Evolutionary conservation across 345 rosid genomes (phyloP), one percentile per base, ranked within the genome.

Genomic region (Bretschneidera sinensis): DNA sequence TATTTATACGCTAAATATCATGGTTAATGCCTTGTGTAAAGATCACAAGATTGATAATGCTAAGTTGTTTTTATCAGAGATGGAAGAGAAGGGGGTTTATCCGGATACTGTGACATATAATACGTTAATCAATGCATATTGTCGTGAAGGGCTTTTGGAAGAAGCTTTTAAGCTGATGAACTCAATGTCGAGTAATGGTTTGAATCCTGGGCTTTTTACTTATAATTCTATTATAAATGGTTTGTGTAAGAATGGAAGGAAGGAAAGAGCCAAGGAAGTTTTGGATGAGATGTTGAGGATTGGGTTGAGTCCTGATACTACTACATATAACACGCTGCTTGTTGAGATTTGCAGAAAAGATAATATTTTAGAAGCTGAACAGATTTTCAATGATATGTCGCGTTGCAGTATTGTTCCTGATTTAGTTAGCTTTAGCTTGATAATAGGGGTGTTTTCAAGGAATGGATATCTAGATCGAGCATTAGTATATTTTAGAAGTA

Each of bases 21-120:
- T 87, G 98, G 92, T 86, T 63, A 86, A 88, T 78, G 95, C 96
- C 1, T 70, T 86, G 75, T 91, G 91, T 66, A 91, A 91, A 78
- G 94, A 82, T 74, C 51, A 67, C 55, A 80, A 83, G 60, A 66
- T 84, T 54, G 82, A 68, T 51, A 62, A 68, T 45, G 79, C 79
- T 0, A 79, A 68, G 61, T 17, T 51, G 7, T 81, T 87, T 71
- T 43, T 91, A 24, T 43, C 66, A 0, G 72, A 80, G 48, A 72
- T 84, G 81, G 76, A 86, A 75, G 75, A 52, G 67, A 88, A 76
- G 23, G 87, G 85, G 14, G 59, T 91, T 62, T 73, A 60, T 78
- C 78, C 87, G 1, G 92, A 88, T 74, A 52, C 54, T 11, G 95
- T 91, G 47, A 88, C 92, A 0, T 85, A 77, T 67, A 91, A 91